A percentile compares a stretch with the other conserved stretches of the same genome.
Evolutionary conservation across 1,284 basidiomycete species (phyloP).

Genomic region (Hemileia vastatrix): DNA sequence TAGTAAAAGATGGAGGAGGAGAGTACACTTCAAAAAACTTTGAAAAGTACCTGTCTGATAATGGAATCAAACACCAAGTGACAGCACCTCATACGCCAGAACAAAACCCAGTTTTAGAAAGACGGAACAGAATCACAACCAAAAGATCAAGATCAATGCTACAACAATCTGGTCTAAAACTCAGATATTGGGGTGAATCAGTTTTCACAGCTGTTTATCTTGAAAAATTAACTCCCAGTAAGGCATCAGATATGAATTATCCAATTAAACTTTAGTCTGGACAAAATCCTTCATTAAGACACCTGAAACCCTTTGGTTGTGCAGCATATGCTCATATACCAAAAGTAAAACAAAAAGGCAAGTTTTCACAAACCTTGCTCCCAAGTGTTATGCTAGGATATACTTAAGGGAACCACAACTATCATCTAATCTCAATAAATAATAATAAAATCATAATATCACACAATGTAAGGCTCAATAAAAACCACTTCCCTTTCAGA

Average conservation of each 20-base stretch:
- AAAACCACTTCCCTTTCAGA: too few relatives aligned
- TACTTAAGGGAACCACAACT: too few relatives aligned
- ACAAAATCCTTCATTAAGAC: too few relatives aligned
- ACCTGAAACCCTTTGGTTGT: neutral
- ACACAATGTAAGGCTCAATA: too few relatives aligned
- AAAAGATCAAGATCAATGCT: neutral
- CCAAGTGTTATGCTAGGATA: too few relatives aligned
- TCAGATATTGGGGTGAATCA: neutral
- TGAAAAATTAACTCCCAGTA: neutral
- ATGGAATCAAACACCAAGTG: constrained; percentile 13
- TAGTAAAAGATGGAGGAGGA: too few relatives aligned
- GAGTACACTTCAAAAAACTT: constrained; percentile 19
- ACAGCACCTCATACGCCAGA: constrained; percentile 21
- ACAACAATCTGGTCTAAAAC: neutral
- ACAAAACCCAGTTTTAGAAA: constrained; percentile 9
- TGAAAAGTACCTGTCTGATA: neutral
- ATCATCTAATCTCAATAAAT: too few relatives aligned
- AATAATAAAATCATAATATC: too few relatives aligned
- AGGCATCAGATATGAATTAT: neutral
- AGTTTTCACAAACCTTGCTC: too few relatives aligned
- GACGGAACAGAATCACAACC: neutral
- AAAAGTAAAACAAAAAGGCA: too few relatives aligned
- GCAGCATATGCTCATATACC: neutral
- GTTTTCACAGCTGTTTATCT: neutral
- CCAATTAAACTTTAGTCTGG: neutral